Evolutionary conservation across 2,329 filamentous ascomycete genomes (phyloP).

Genomic region (Malbranchea zuffiana): DNA sequence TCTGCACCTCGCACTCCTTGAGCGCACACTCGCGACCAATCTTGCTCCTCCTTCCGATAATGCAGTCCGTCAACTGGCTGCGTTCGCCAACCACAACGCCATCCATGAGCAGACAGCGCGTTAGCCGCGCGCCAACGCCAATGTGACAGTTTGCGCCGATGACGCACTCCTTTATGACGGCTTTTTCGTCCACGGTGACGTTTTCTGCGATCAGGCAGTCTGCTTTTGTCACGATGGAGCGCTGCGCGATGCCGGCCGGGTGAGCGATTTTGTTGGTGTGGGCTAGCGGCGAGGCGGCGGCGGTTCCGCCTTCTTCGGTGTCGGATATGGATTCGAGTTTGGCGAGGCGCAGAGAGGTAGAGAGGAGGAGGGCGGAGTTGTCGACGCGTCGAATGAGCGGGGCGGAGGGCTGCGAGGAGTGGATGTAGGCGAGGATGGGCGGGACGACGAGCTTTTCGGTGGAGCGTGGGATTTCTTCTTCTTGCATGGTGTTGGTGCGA

Average conservation of each 20-base stretch:
- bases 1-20: conserved; percentile 84
- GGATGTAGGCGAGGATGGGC: conserved; percentile 71
- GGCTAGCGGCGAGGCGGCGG: conserved; percentile 58
- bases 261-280: conserved; percentile 72
- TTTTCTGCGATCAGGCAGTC: conserved; percentile 83
- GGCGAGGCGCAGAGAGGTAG: conserved; percentile 73
- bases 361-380: conserved; percentile 68
- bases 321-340: conserved; percentile 56
- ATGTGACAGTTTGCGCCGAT: conserved; percentile 83
- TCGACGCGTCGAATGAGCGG: conserved; percentile 80
- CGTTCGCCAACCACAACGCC: conserved; percentile 74
- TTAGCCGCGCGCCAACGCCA: conserved; percentile 69
- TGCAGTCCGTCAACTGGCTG: conserved; percentile 75
- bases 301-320: conserved; percentile 41
- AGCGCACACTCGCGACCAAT: conserved; percentile 74
- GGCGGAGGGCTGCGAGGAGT: conserved; percentile 41
- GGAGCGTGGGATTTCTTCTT: conserved; percentile 11
- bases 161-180: conserved; percentile 83
- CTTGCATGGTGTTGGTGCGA: conserved; percentile 13
- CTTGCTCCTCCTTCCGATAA: conserved; percentile 68
- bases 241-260: conserved; percentile 66
- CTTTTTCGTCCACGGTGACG: conserved; percentile 77
- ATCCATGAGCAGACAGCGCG: conserved; percentile 87
- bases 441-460: conserved; percentile 45
- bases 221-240: conserved; percentile 68